Evolutionary conservation across 805 yeast species (phyloP).

Genomic region (Metschnikowia vanudenii): DNA sequence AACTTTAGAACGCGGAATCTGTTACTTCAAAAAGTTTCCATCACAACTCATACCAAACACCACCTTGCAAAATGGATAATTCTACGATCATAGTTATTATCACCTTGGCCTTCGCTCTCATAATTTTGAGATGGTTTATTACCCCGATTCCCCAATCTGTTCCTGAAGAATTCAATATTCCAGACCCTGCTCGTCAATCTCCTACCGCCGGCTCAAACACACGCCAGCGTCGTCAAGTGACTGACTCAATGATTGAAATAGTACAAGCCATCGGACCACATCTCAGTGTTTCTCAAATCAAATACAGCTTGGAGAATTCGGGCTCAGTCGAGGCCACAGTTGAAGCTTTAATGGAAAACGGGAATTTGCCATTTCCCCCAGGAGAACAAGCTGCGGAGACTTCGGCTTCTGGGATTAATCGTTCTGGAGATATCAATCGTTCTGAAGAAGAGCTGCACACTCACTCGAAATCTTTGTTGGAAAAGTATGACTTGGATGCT

Average conservation of each 20-base stretch:
- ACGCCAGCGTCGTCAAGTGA: constrained; percentile 47
- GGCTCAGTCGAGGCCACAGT: constrained; percentile 83
- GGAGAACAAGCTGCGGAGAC: neutral
- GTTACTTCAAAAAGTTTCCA: neutral
- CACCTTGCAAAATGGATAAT: constrained; percentile 42
- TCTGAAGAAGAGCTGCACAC: neutral
- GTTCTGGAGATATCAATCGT: neutral
- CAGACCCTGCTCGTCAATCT: constrained; percentile 13
- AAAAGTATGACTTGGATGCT: constrained; percentile 40
- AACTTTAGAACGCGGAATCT: neutral
- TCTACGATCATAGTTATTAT: constrained; percentile 53
- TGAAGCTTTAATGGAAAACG: constrained; percentile 62
- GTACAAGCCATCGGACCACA: constrained; percentile 83
- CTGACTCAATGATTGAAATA: constrained; percentile 75
- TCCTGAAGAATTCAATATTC: constrained; percentile 21
- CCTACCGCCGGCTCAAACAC: constrained; percentile 7
- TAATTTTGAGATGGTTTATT: constrained; percentile 65
- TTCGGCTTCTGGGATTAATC: neutral
- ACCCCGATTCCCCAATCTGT: constrained; percentile 51
- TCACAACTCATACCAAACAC: neutral
- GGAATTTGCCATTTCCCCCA: constrained; percentile 48
- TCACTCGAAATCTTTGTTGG: constrained; percentile 26
- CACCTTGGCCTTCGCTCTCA: constrained; percentile 50
- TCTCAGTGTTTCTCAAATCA: constrained; percentile 65
- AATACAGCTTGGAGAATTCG: constrained; percentile 67